Evolutionary conservation across 1,139 yeast species (phyloP).

Genomic region (Wickerhamomyces sp.): DNA sequence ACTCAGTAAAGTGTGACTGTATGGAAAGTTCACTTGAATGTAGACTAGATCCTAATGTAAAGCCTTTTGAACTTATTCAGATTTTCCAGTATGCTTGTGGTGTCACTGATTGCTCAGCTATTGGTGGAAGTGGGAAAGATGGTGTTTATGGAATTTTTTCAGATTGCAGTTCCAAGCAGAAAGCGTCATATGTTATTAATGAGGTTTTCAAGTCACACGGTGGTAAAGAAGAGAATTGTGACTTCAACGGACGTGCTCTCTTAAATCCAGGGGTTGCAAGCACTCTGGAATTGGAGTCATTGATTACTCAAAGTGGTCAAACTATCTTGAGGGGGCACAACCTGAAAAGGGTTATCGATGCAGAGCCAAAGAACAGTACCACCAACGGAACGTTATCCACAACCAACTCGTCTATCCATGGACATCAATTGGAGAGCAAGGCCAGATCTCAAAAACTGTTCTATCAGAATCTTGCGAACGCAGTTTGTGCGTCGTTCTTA

Average conservation of each 20-base stretch:
- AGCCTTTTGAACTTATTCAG: slow-evolving; percentile 29
- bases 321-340: slow-evolving; percentile 7
- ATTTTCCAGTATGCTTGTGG: slow-evolving; percentile 46
- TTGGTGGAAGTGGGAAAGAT: slow-evolving; percentile 40
- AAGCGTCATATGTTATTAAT: slow-evolving; percentile 49
- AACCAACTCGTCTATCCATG: background rate
- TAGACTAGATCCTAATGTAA: slow-evolving; percentile 34
- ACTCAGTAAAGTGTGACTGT: slow-evolving; percentile 50
- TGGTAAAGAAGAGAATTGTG: slow-evolving; percentile 30
- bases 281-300: slow-evolving; percentile 16
- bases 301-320: slow-evolving; percentile 10
- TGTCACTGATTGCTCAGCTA: slow-evolving; percentile 45
- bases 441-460: slow-evolving; percentile 13
- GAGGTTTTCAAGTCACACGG: slow-evolving; percentile 36
- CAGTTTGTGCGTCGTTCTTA: slow-evolving; percentile 8
- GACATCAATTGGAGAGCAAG: background rate
- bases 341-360: background rate
- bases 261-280: slow-evolving; percentile 28
- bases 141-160: slow-evolving; percentile 59
- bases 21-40: slow-evolving; percentile 48
- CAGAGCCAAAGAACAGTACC: too few relatives aligned
- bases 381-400: background rate
- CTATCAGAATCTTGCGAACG: slow-evolving; percentile 11
- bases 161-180: slow-evolving; percentile 47
- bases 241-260: slow-evolving; percentile 36